Percentiles rank a stretch among this genome's conserved stretches.
Conservation (phyloP, 768 basidiomycete species). For the Hygrocybe coccinea region DNA sequence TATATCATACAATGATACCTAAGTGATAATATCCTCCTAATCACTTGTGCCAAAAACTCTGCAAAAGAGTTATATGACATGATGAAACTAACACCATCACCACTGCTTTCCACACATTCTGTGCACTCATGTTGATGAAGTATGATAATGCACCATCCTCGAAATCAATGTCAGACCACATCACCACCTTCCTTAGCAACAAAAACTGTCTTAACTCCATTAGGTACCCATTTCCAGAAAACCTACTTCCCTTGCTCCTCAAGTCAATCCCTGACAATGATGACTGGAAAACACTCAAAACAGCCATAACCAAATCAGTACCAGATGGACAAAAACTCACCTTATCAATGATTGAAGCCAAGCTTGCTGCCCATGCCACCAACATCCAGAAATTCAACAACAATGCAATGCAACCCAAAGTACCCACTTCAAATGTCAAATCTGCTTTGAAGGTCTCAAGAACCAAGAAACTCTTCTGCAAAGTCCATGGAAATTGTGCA, state of each 20-base stretch:
- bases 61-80: neutral
- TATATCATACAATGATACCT: neutral
- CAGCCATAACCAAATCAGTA: too few species aligned
- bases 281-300: too few species aligned
- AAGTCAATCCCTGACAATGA: too few species aligned
- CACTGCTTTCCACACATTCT: neutral
- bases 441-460: neutral
- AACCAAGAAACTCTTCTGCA: slow-evolving; percentile 6
- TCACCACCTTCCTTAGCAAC: neutral
- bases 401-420: neutral
- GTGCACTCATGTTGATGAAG: neutral
- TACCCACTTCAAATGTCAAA: neutral
- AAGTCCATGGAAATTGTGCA: neutral
- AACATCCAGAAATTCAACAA: neutral
- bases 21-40: neutral
- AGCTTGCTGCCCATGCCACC: neutral
- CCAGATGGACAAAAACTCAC: too few species aligned
- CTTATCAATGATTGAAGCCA: neutral
- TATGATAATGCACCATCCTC: neutral
- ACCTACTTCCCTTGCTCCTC: too few species aligned
- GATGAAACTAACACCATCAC: neutral
- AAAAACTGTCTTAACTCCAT: neutral
- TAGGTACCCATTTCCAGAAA: neutral
- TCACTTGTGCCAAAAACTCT: neutral
- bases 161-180: neutral